Base-by-base conservation (phyloP, 352 stramenopile species). In the Phytophthora podocarpi region DNA sequence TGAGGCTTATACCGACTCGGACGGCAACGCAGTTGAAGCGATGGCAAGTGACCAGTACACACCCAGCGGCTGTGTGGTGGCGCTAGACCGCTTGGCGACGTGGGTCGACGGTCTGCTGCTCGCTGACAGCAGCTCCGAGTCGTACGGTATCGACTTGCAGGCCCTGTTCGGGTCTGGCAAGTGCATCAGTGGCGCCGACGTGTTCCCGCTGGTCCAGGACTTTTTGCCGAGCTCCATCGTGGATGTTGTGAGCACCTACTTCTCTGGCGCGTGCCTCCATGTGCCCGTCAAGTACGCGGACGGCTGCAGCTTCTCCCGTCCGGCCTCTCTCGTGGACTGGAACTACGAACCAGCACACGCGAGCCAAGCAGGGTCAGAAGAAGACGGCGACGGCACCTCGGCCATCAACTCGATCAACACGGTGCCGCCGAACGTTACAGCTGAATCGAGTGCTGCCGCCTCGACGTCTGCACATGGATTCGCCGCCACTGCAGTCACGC, bases 261-360 rank as follows among this genome's bases (percentile, higher is more conserved):
- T 90, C 42, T 69, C 52, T 47, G 59, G 65, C 16, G 70, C 76
- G 21, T 88, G 78, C 40, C 66, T 88, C 8, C 76, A 84, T 42
- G 45, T 87, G 27, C 65, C 78, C 15, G 76, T 78, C 36, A 76
- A 75, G 31, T 90, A 80, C 63, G 67, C 78, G 0, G 76, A 81
- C 50, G 68, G 64, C 30, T 90, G 80, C 61, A 64, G 64, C 12
- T 90, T 77, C 48, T 68, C 68, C 16, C 80, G 78, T 20, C 61
- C 64, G 26, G 76, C 71, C 8, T 65, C 70, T 24, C 72, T 88
- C 4, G 43, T 85, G 21, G 74, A 83, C 36, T 88, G 80, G 80
- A 59, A 60, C 20, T 82, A 72, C 28, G 75, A 87, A 41, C 77
- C 80, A 20, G 27, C 51, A 42, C 72, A 64, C 24, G 59, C 73